Percentiles rank a stretch among this genome's conserved stretches.
Evolutionary conservation across 176 grass and related monocot species (phyloP).

Genomic region (Ensete ventricosum): DNA sequence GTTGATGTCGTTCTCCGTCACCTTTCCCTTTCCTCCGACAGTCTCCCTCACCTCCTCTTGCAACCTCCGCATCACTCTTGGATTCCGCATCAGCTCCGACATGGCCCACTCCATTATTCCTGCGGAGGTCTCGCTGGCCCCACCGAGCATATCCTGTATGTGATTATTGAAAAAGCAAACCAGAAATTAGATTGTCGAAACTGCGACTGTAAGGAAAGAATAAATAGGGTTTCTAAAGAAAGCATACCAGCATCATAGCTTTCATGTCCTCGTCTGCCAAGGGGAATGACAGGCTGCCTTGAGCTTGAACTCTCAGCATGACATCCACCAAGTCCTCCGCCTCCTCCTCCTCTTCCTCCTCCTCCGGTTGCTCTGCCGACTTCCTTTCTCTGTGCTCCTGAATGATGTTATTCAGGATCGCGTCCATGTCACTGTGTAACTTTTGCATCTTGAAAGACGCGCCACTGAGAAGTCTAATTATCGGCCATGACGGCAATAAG

Average conservation of each 20-base stretch:
- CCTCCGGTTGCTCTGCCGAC: neutral
- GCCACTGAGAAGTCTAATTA: neutral
- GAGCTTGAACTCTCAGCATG: neutral
- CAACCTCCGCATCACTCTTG: conserved; percentile 5
- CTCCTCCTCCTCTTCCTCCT: neutral
- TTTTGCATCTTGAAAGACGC: neutral
- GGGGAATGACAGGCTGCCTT: neutral
- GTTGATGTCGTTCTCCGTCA: neutral
- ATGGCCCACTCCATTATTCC: conserved; percentile 18
- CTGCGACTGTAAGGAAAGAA: too few relatives aligned
- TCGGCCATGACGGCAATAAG: neutral
- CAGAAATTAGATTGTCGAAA: too few relatives aligned
- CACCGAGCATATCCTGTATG: neutral
- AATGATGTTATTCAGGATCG: neutral
- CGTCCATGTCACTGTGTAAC: neutral
- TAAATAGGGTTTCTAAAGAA: too few relatives aligned
- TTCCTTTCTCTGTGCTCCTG: neutral
- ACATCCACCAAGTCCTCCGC: neutral
- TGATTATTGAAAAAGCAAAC: too few relatives aligned
- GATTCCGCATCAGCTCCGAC: conserved; percentile 21
- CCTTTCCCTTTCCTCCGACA: neutral
- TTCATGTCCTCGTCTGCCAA: neutral
- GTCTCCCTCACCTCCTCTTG: neutral
- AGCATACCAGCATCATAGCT: neutral
- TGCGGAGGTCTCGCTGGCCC: conserved; percentile 5